Percentiles rank a stretch among this genome's conserved stretches.
Evolutionary conservation across 345 rosid genomes (phyloP).

Genomic region (Aethionema arabicum): DNA sequence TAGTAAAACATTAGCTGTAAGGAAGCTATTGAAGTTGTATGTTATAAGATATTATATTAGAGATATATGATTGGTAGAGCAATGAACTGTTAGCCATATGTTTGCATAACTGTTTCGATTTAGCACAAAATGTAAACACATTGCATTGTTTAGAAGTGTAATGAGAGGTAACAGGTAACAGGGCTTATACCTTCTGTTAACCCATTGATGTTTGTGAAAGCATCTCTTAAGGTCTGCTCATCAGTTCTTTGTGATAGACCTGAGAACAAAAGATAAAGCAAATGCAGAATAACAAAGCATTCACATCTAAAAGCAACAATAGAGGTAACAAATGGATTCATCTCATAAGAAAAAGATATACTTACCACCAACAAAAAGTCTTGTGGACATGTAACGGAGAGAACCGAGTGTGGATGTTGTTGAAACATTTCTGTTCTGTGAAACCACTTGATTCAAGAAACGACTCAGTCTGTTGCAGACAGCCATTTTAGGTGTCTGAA

Average conservation of each 20-base stretch:
- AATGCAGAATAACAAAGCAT: not conserved
- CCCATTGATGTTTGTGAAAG: constrained; percentile 45
- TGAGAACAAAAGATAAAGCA: constrained; percentile 13
- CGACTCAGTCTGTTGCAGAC: constrained; percentile 54
- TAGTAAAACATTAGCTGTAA: too few relatives aligned
- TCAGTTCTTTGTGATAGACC: constrained; percentile 51
- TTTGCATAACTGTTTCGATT: not conserved
- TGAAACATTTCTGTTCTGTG: constrained; percentile 44
- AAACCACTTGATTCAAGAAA: constrained; percentile 44
- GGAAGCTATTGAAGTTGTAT: too few relatives aligned
- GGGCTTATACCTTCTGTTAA: constrained; percentile 48
- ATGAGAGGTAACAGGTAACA: not conserved
- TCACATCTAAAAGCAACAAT: too few relatives aligned
- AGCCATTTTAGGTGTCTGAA: constrained; percentile 46
- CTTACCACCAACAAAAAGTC: constrained; percentile 82
- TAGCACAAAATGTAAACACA: not conserved
- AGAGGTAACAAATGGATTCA: not conserved
- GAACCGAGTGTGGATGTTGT: constrained; percentile 52
- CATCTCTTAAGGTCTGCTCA: constrained; percentile 45
- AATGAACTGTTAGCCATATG: not conserved
- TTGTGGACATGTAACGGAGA: constrained; percentile 53
- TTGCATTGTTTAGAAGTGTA: not conserved
- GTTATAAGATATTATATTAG: too few relatives aligned
- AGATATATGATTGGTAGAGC: too few relatives aligned
- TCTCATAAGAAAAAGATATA: not conserved